Evolutionary conservation across 192 early-diverging fungal genomes (phyloP), one percentile per base, ranked within the genome.

Genomic region (Lobosporangium transversale): DNA sequence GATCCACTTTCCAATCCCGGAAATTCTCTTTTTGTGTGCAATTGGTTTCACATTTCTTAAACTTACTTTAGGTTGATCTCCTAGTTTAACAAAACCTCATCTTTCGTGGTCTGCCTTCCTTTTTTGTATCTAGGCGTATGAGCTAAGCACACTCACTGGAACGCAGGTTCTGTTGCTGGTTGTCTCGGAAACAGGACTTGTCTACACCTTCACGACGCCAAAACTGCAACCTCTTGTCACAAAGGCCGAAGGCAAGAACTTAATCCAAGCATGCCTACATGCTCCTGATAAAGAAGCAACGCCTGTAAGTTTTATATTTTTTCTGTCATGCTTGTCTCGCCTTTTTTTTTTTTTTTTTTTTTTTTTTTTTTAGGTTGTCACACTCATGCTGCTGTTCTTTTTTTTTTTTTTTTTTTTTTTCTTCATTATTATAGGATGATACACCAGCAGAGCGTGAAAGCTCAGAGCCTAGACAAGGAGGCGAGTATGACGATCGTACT

Each of bases 151-250:
- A 8, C 84, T 97, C 65, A 97, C 96, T 7, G 96, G 96, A 47
- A 97, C 96, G 7, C 94, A 97, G 83, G 94, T 96, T 11, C 82
- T 97, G 36, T 85, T 97, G 35, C 79, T 97, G 57, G 94, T 97
- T 17, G 96, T 95, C 37, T 95, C 94, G 10, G 96, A 97, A 79
- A 96, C 95, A 45, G 96, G 96, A 24, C 90, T 95, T 40, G 95
- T 97, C 11, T 96, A 96, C 80, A 96, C 94, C 17, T 96, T 95
- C 78, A 94, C 96, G 8, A 97, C 96, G 24, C 91, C 91, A 35
- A 95, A 95, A 82, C 86, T 97, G 49, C 94, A 95, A 79, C 94
- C 95, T 10, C 85, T 97, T 23, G 94, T 97, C 59, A 94, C 94
- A 23, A 92, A 95, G 80, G 82, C 92, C 11, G 93, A 96, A 66